A percentile compares a stretch with the other conserved stretches of the same genome.
These are phyloP conservation scores for Ceratobasidium sp. DNA, from an alignment of 1,284 basidiomycete species.

Conservation along the genomic window DNA sequence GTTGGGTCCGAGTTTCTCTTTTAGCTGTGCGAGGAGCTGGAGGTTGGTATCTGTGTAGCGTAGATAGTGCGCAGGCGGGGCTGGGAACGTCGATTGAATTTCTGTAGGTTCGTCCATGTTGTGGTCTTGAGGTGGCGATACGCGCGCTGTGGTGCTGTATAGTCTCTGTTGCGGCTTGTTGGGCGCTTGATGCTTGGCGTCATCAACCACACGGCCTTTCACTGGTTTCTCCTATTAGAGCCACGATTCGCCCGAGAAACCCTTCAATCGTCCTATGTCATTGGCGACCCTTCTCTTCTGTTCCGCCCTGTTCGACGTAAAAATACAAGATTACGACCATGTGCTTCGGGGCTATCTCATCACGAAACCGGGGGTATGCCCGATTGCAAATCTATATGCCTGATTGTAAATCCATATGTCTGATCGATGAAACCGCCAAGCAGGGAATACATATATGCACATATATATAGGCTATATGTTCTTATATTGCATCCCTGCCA, in stretches of 20 bases:
- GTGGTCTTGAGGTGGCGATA: neutral
- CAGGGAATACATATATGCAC: too few species aligned
- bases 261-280: neutral
- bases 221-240: neutral
- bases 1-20: conserved; percentile 41
- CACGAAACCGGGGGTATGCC: neutral
- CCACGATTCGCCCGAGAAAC: neutral
- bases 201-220: neutral
- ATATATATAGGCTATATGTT: too few species aligned
- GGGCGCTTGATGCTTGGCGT: conserved; percentile 4
- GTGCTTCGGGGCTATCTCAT: neutral
- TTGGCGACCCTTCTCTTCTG: neutral
- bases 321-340: neutral
- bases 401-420: too few species aligned
- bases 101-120: conserved; percentile 42
- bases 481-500: too few species aligned
- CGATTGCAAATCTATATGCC: neutral
- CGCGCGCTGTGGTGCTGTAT: conserved; percentile 19
- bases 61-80: conserved; percentile 53
- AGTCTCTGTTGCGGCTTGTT: neutral
- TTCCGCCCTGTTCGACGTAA: neutral
- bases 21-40: conserved; percentile 50
- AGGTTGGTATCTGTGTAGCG: conserved; percentile 54
- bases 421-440: too few species aligned
- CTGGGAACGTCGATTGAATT: conserved; percentile 52